These are phyloP conservation scores for Heterobasidion occidentale DNA, from an alignment of 1,284 basidiomycete species.

Conservation along the genomic window DNA sequence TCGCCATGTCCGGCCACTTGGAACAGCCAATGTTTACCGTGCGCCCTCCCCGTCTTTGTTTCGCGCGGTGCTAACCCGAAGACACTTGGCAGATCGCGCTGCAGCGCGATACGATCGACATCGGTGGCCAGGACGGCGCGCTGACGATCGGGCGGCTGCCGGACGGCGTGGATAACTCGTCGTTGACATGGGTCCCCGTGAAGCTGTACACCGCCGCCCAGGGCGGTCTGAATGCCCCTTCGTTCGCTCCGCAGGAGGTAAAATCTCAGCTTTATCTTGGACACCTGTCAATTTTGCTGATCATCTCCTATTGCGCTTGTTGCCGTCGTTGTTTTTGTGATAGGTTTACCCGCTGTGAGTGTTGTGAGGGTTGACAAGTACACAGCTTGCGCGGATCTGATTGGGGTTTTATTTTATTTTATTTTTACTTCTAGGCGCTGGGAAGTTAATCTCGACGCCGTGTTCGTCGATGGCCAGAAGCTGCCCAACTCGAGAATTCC, in stretches of 20 bases:
- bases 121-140: constrained; percentile 26
- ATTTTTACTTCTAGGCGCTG: constrained; percentile 18
- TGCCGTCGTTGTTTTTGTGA: not conserved
- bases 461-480: constrained; percentile 43
- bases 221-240: constrained; percentile 26
- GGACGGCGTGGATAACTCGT: constrained; percentile 20
- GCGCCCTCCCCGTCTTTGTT: not conserved
- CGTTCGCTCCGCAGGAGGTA: constrained; percentile 23
- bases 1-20: not conserved
- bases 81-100: constrained; percentile 17
- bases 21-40: not conserved
- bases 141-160: constrained; percentile 34
- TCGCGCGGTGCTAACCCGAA: not conserved
- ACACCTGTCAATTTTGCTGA: too few species aligned
- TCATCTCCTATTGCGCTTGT: not conserved
- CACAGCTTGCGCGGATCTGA: not conserved
- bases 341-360: constrained; percentile 24
- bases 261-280: too few species aligned
- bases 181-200: constrained; percentile 32
- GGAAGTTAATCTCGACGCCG: constrained; percentile 49
- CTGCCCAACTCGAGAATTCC: constrained; percentile 34
- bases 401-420: not conserved
- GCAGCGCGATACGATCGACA: constrained; percentile 29
- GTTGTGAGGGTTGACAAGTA: too few species aligned
- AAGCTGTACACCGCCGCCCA: constrained; percentile 25